These are phyloP conservation scores for Trichosporon ovoides DNA, from an alignment of 1,284 basidiomycete genomes.

Conservation along the genomic window DNA sequence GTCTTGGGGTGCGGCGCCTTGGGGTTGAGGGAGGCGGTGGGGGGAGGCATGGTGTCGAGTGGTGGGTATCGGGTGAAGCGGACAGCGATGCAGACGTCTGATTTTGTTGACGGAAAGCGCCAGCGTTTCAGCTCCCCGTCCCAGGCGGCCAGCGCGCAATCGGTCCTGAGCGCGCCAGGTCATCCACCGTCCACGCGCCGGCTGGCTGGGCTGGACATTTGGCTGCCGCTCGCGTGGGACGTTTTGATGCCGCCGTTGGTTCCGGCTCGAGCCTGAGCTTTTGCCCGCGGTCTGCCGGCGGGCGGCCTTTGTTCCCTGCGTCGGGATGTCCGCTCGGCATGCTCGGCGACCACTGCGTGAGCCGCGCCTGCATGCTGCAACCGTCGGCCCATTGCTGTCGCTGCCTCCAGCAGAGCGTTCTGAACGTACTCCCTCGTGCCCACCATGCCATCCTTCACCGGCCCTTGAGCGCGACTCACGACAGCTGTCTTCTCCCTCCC, in stretches of 20 bases:
- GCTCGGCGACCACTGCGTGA: too few relatives aligned
- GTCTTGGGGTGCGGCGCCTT: constrained; percentile 22
- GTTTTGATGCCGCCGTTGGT: neutral
- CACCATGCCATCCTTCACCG: too few relatives aligned
- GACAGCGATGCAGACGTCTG: neutral
- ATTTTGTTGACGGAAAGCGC: constrained; percentile 8
- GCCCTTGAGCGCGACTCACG: too few relatives aligned
- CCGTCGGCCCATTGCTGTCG: too few relatives aligned
- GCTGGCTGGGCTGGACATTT: neutral
- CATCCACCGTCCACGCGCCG: neutral
- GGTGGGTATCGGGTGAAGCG: neutral
- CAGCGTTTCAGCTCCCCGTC: neutral
- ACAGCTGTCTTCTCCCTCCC: too few relatives aligned
- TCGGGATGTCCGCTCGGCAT: too few relatives aligned
- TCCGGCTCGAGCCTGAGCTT: neutral
- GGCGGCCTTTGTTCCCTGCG: too few relatives aligned
- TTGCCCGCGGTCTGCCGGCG: too few relatives aligned
- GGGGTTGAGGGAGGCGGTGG: constrained; percentile 44
- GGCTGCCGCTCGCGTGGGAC: too few relatives aligned
- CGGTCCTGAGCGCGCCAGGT: neutral
- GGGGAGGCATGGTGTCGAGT: constrained; percentile 41
- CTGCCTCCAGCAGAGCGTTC: too few relatives aligned
- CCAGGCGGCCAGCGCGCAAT: neutral
- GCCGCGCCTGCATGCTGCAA: too few relatives aligned
- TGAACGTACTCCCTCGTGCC: too few relatives aligned